A percentile compares a stretch with the other conserved stretches of the same genome.
Evolutionary conservation across 768 basidiomycete species (phyloP).

Genomic region (Lactifluus echinatus): DNA sequence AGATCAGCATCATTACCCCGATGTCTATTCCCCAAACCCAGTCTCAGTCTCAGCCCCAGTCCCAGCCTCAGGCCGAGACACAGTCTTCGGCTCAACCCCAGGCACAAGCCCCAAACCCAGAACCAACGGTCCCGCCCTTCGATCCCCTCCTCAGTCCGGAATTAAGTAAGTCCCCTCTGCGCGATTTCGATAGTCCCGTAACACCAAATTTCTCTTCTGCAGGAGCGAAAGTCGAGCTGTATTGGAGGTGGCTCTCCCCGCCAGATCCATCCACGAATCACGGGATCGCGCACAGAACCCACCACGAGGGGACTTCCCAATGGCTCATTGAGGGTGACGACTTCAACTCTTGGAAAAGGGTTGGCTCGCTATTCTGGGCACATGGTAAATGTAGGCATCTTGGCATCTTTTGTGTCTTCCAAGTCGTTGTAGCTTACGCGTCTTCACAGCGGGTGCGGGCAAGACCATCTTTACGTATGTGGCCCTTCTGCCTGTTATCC

Average conservation of each 20-base stretch:
- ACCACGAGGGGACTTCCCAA: neutral
- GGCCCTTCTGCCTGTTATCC: neutral
- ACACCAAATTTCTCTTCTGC: neutral
- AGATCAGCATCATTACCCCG: neutral
- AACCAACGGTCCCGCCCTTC: neutral
- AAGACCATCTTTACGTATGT: constrained; percentile 10
- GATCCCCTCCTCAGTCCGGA: neutral
- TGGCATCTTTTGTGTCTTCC: neutral
- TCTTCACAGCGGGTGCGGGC: constrained; percentile 7
- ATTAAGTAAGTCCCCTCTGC: neutral
- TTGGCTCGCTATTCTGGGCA: constrained; percentile 1
- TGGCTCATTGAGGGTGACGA: constrained; percentile 7
- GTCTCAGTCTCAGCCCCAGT: neutral
- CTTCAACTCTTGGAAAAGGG: constrained; percentile 1
- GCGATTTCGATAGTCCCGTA: neutral
- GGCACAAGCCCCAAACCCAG: neutral
- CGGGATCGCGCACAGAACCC: neutral
- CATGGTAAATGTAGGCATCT: constrained; percentile 3
- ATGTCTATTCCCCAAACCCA: neutral
- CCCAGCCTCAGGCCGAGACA: neutral
- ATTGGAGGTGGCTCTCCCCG: constrained; percentile 8
- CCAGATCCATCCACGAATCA: constrained; percentile 6
- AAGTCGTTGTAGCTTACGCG: neutral
- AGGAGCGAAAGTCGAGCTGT: neutral
- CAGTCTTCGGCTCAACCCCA: neutral